These are phyloP conservation scores for Closterium sp. DNA, from an alignment of 139 green algal species.

Conservation along the genomic window DNA sequence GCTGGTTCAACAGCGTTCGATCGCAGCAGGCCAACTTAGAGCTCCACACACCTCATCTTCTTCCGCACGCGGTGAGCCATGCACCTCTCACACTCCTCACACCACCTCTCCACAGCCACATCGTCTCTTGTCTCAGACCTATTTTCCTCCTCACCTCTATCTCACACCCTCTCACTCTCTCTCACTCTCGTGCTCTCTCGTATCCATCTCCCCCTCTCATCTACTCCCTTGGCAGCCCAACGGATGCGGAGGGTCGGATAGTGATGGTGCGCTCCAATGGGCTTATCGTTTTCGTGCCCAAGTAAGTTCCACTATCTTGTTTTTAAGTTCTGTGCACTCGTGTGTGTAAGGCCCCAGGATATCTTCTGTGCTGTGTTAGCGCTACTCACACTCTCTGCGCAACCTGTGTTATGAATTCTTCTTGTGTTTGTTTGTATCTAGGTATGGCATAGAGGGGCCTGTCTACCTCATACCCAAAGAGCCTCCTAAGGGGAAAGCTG, in stretches of 20 bases:
- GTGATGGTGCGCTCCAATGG: slow-evolving; percentile 77
- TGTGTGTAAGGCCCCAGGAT: background rate
- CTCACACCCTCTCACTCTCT: no score
- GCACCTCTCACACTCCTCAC: no score
- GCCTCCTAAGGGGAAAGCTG: slow-evolving; percentile 22
- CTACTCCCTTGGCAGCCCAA: slow-evolving; percentile 25
- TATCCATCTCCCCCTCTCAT: no score
- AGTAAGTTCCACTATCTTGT: slow-evolving; percentile 46
- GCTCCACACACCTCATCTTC: background rate
- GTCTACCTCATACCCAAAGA: slow-evolving; percentile 62
- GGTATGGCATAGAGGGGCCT: slow-evolving; percentile 92
- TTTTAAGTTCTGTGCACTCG: background rate
- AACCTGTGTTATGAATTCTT: background rate
- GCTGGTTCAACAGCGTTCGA: no score
- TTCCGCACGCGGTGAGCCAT: no score
- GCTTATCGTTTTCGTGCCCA: slow-evolving; percentile 93
- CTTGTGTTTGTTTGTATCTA: background rate
- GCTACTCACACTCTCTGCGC: background rate
- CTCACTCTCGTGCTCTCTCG: no score
- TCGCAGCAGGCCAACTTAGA: no score
- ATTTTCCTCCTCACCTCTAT: background rate
- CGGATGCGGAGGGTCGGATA: slow-evolving; percentile 76
- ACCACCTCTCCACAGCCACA: no score
- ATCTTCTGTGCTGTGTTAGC: background rate
- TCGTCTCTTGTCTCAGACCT: background rate